Conservation (phyloP, 164 flowering plant species). For the Nymphaea colorata region DNA sequence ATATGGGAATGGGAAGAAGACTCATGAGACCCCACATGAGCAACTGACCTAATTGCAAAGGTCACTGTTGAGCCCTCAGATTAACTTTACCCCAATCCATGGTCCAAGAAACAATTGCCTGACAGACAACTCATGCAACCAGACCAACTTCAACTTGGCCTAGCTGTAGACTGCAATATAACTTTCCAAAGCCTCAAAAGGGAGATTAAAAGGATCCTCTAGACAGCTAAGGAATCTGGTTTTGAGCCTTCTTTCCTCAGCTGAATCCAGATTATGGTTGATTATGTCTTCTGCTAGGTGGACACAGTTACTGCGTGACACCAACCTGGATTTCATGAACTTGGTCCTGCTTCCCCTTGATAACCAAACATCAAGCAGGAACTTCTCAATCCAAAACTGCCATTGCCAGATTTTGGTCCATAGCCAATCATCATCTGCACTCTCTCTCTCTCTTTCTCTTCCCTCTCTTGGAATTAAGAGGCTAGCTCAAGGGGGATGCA, state of each 20-base stretch:
- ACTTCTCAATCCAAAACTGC: not conserved
- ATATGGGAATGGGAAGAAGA: no score
- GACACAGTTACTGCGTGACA: not conserved
- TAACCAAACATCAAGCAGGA: not conserved
- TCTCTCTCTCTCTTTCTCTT: not conserved
- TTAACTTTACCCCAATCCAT: no score
- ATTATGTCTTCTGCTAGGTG: not conserved
- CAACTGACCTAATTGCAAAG: no score
- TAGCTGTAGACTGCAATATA: not conserved
- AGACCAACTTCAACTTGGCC: not conserved
- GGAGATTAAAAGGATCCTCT: not conserved
- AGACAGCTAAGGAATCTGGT: not conserved
- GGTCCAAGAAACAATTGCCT: no score
- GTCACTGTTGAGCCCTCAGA: no score
- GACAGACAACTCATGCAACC: not conserved
- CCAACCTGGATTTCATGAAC: not conserved
- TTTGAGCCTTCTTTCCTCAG: not conserved
- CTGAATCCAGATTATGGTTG: not conserved
- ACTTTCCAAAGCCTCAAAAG: not conserved
- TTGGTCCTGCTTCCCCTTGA: not conserved
- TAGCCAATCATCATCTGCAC: not conserved
- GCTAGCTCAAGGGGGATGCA: slow-evolving; percentile 60
- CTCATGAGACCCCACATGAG: no score
- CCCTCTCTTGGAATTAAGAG: not conserved
- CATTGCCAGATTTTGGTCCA: not conserved